These are phyloP conservation scores for Lactarius pseudohatsudake DNA, from an alignment of 768 basidiomycete genomes.

Conservation along the genomic window DNA sequence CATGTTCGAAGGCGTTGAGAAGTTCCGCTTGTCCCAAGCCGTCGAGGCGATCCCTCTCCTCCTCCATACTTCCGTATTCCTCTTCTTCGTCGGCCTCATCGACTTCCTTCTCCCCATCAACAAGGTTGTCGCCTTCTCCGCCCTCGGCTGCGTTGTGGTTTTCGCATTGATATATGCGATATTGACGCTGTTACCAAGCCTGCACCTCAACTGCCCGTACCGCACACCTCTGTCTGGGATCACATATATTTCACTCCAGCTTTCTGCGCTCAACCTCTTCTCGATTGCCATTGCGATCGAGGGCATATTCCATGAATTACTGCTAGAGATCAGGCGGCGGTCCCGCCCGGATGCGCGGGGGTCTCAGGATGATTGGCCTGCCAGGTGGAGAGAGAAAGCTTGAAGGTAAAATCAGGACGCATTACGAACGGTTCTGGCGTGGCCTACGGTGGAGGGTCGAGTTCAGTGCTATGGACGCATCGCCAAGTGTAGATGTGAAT, in stretches of 20 bases:
- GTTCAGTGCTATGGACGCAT: neutral
- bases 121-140: neutral
- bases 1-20: neutral
- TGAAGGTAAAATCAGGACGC: neutral
- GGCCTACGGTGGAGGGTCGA: neutral
- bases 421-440: neutral
- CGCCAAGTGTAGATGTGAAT: neutral
- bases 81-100: neutral
- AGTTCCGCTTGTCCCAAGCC: neutral
- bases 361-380: neutral
- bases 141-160: neutral
- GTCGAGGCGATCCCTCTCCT: neutral
- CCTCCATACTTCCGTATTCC: neutral
- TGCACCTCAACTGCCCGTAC: neutral
- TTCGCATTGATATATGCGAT: neutral
- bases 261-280: neutral
- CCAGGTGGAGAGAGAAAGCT: neutral
- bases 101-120: conserved; percentile 1
- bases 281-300: neutral
- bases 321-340: neutral
- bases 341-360: neutral
- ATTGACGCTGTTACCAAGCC: neutral
- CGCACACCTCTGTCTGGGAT: conserved; percentile 3
- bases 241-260: neutral
- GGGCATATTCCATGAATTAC: neutral